A percentile compares a stretch with the other conserved stretches of the same genome.
These are phyloP conservation scores for Microstegium vimineum DNA, from an alignment of 176 grass and related monocot genomes.

Conservation along the genomic window DNA sequence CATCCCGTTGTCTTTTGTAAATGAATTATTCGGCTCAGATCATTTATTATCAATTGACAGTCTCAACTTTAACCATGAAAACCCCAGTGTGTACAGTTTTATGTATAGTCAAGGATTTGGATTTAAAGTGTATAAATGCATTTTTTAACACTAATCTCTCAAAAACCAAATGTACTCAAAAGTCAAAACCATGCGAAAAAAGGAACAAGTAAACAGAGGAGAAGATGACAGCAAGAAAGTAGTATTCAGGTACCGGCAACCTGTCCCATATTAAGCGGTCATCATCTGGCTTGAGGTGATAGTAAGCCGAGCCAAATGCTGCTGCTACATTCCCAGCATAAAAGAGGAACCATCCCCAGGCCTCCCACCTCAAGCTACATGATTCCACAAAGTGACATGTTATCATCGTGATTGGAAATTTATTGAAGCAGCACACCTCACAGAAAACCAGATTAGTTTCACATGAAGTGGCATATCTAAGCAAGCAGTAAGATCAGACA, in stretches of 20 bases:
- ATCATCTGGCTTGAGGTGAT: constrained; percentile 97
- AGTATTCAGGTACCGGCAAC: constrained; percentile 85
- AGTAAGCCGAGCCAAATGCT: constrained; percentile 97
- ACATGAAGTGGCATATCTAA: neutral
- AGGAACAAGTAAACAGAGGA: neutral
- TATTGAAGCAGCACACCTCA: neutral
- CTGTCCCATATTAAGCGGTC: constrained; percentile 92
- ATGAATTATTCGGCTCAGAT: neutral
- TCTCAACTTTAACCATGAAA: constrained; percentile 10
- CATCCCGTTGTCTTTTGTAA: neutral
- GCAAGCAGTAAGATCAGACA: neutral
- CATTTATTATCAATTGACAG: neutral
- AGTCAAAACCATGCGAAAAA: neutral
- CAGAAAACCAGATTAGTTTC: constrained; percentile 14
- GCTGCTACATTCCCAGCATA: constrained; percentile 66
- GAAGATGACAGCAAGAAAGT: constrained; percentile 24
- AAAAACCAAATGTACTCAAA: neutral
- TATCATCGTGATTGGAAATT: neutral
- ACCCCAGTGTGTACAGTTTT: neutral
- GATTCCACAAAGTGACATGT: neutral
- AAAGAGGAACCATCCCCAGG: constrained; percentile 78
- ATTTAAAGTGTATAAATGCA: neutral
- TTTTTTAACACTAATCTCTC: neutral
- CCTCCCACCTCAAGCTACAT: constrained; percentile 85
- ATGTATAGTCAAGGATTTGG: neutral